Conservation (phyloP, 2,329 filamentous ascomycete species). For the Blumeria hordei region DNA sequence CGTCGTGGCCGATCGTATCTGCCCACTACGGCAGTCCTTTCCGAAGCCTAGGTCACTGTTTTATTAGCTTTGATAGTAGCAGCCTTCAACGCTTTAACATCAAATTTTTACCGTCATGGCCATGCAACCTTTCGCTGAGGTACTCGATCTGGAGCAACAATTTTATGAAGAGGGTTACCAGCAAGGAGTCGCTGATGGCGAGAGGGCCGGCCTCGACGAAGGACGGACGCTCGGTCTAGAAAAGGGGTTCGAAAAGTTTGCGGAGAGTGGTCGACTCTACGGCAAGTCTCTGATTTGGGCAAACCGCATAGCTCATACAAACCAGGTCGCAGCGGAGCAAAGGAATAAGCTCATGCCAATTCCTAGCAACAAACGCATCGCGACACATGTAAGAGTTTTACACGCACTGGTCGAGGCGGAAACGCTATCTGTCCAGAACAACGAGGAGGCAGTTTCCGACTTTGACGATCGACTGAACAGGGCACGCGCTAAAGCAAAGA, state of each 20-base stretch:
- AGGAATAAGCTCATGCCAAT: slow-evolving; percentile 10
- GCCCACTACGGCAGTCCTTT: no score
- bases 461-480: slow-evolving; percentile 75
- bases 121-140: slow-evolving; percentile 14
- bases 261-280: slow-evolving; percentile 54
- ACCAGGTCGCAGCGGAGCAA: background rate
- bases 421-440: slow-evolving; percentile 57
- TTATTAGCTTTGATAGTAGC: no score
- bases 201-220: slow-evolving; percentile 57
- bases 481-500: slow-evolving; percentile 60
- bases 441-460: slow-evolving; percentile 70
- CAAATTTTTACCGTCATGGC: slow-evolving; percentile 7
- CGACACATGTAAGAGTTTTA: slow-evolving; percentile 52
- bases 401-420: slow-evolving; percentile 57
- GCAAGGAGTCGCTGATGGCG: slow-evolving; percentile 52
- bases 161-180: slow-evolving; percentile 70
- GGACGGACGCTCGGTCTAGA: slow-evolving; percentile 77
- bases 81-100: background rate
- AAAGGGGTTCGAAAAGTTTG: slow-evolving; percentile 82
- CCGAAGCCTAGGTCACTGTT: no score
- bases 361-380: slow-evolving; percentile 36
- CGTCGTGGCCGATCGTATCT: no score
- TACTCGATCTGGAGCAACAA: slow-evolving; percentile 34
- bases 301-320: slow-evolving; percentile 29
- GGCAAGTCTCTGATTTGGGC: slow-evolving; percentile 68